A percentile compares a stretch with the other conserved stretches of the same genome.
These are phyloP conservation scores for Eucommia ulmoides DNA, from an alignment of 257 asterid species.

Conservation along the genomic window DNA sequence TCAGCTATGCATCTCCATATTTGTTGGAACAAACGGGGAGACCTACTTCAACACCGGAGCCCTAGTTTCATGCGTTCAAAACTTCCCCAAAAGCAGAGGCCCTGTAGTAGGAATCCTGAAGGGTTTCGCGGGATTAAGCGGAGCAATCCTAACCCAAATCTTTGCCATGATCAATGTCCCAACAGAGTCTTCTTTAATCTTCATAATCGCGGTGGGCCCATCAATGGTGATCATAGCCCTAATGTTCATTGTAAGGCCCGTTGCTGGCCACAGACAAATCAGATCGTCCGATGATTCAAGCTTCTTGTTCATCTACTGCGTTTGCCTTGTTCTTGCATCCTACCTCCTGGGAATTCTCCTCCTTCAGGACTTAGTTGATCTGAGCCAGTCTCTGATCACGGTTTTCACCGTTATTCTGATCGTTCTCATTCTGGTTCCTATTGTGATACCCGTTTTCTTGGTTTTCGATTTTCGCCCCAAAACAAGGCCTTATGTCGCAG, in stretches of 20 bases:
- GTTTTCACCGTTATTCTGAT: slow-evolving; percentile 17
- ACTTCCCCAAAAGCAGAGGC: slow-evolving; percentile 29
- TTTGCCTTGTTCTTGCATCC: slow-evolving; percentile 26
- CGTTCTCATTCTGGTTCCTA: slow-evolving; percentile 21
- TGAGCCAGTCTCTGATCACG: slow-evolving; percentile 13
- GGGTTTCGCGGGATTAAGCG: slow-evolving; percentile 33
- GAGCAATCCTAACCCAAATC: slow-evolving; percentile 29
- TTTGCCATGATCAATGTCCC: slow-evolving; percentile 27
- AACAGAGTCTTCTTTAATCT: slow-evolving; percentile 21
- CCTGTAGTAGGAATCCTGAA: slow-evolving; percentile 28
- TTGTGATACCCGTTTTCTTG: slow-evolving; percentile 22
- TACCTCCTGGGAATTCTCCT: slow-evolving; percentile 23
- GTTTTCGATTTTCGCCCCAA: slow-evolving; percentile 16
- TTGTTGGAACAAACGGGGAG: slow-evolving; percentile 30
- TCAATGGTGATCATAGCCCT: slow-evolving; percentile 17
- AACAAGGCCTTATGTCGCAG: slow-evolving; percentile 14
- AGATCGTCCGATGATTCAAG: slow-evolving; percentile 19
- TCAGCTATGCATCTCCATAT: slow-evolving; percentile 31
- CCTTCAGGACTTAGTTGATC: slow-evolving; percentile 18
- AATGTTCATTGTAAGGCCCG: slow-evolving; percentile 31
- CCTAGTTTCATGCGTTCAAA: slow-evolving; percentile 25
- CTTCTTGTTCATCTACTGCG: slow-evolving; percentile 21
- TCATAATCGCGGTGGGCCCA: slow-evolving; percentile 28
- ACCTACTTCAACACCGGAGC: slow-evolving; percentile 35
- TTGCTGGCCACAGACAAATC: slow-evolving; percentile 26